Evolutionary conservation across 306 rosid genomes (phyloP), one percentile per base, ranked within the genome.

Genomic region (Trifolium repens): DNA sequence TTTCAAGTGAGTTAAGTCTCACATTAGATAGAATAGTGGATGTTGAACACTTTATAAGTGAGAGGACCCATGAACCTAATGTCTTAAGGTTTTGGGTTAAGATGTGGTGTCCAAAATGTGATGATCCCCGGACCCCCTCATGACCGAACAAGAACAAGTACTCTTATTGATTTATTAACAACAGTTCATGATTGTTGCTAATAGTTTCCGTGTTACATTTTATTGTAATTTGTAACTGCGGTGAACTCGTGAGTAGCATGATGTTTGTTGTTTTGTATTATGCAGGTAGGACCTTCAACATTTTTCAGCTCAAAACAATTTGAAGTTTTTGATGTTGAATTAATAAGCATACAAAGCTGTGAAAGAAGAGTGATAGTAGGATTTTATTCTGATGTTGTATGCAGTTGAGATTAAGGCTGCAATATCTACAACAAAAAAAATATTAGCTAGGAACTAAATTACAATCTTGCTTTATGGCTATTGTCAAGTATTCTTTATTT

Each of bases 231-330:
- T 4, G 30, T 8, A 54, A 42, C 16, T 43, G n/a, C 24, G 1
- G 27, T n/a, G 37, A 71, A 17, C 67, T 70, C 11, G 3, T 26
- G 16, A 22, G 37, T 69, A 39, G 32, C 27, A 22, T 22, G 15
- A 14, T 26, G 15, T 9, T 19, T 19, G 61, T 3, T 71, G 60
- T 73, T 52, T 34, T 68, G 49, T 77, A 55, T 81, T 81, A 30
- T 84, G 78, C 90, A 94, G 99, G 99, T 92, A 17, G 99, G 99
- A 68, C 98, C 99, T 77, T 92, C 99, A 27, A 94, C 99, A 57
- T 94, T 94, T 77, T 94, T 94, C 89, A 90, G 99, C 87, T 44
- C 99, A 13, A 90, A 94, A 81, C 99, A 94, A 75, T 92, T 90
- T 16, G 97, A 94, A 88, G 99, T 94, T 77, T 94, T 94, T 80